Evolutionary conservation across 371 early-diverging fungal species (phyloP), one percentile per base, ranked within the genome.

Genomic region (Choanephora cucurbitarum): DNA sequence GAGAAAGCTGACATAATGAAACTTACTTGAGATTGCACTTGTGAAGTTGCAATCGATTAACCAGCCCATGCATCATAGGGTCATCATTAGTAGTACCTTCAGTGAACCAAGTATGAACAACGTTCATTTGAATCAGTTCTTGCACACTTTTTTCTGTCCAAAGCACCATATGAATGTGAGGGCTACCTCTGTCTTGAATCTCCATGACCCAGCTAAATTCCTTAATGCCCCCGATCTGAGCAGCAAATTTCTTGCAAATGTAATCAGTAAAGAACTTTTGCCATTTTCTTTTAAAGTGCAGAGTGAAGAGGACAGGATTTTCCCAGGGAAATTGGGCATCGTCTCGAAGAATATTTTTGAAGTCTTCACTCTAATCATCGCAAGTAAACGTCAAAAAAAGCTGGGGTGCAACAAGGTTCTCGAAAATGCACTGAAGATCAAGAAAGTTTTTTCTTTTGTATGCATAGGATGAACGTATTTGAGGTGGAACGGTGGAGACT

Each of bases 121-220:
- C 41, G 0, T 47, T 48, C 11, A 28, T 39, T 4, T 47, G 39
- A 8, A 55, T 55, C 0, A 55, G 17, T 3, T 47, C 41, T 11
- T 47, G 4, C 1, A 47, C 48, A 28, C 0, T 19, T 15, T 23
- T 19, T 6, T 46, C 17, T 15, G 55, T 55, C 55, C 55, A 55
- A 7, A 55, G 37, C 1, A 47, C 48, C 10, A 37, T 17, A 41
- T 55, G 48, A 13, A 47, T 47, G 31, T 55, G 47, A 2, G 55
- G 48, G 0, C 31, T 28, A 0, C 48, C 55, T 3, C 48, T 18
- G 5, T 41, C 31, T 31, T 55, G 55, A 13, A 23, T 14, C 40
- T 55, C 55, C 28, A 46, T 17, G 2, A 55, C 55, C 46, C 47
- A 55, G 22, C 40, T 46, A 15, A 23, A 39, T 10, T 55, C 47